These are phyloP conservation scores for Hyphopichia buzzinii DNA, from an alignment of 1,139 yeast species.

Conservation along the genomic window DNA sequence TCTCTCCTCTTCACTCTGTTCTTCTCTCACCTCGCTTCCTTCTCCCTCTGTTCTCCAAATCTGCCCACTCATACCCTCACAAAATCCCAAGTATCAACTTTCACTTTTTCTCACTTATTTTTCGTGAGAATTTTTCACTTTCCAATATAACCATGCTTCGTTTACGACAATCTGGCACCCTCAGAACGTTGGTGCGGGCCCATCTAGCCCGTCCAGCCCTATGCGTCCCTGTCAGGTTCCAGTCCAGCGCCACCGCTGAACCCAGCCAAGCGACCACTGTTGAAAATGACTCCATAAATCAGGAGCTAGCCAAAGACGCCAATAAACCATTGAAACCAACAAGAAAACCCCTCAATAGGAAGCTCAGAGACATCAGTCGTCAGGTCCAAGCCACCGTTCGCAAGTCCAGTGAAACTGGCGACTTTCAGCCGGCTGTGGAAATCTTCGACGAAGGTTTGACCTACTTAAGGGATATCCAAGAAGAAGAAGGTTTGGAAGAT, in stretches of 20 bases:
- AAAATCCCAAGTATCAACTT: no score
- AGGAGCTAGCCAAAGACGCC: constrained; percentile 1
- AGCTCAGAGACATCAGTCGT: constrained; percentile 33
- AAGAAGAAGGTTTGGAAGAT: constrained; percentile 29
- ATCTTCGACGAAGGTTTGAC: constrained; percentile 44
- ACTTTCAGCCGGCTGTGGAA: constrained; percentile 31
- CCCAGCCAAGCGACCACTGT: constrained; percentile 2
- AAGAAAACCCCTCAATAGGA: constrained; percentile 11
- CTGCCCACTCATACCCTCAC: no score
- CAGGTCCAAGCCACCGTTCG: constrained; percentile 30
- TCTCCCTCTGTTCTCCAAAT: not conserved
- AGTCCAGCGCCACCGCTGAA: constrained; percentile 15
- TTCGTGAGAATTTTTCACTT: not conserved
- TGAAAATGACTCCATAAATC: constrained; percentile 1
- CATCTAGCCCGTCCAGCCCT: not conserved
- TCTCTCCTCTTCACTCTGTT: not conserved
- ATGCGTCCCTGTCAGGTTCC: not conserved
- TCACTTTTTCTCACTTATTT: no score
- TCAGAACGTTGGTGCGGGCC: not conserved
- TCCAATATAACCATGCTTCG: not conserved
- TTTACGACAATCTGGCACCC: constrained; percentile 14
- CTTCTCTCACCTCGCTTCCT: not conserved
- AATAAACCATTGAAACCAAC: not conserved
- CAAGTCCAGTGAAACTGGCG: constrained; percentile 21
- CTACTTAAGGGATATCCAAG: constrained; percentile 39